Conservation (phyloP, 208 protist genomes). For the Crithidia sp. region DNA sequence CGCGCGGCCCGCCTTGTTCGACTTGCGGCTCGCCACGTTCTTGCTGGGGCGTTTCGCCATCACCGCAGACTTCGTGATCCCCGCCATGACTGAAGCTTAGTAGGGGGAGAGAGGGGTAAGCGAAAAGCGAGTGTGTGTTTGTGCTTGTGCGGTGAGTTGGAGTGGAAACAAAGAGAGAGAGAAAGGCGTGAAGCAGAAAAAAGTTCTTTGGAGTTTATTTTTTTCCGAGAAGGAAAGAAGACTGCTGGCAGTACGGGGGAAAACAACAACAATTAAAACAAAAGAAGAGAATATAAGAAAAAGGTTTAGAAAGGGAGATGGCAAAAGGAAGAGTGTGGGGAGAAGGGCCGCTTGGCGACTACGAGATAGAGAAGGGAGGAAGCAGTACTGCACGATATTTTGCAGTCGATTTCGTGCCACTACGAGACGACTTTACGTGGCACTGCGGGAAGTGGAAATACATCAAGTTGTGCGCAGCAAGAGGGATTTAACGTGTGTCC, state of each 20-base stretch:
- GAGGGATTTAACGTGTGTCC: too few relatives aligned
- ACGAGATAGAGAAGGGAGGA: too few relatives aligned
- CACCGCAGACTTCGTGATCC: slow-evolving; percentile 54
- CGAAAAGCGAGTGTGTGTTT: not conserved
- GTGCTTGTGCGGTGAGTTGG: slow-evolving; percentile 1
- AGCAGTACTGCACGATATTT: too few relatives aligned
- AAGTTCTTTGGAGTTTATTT: not conserved
- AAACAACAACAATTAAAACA: not conserved
- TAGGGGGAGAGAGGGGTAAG: not conserved
- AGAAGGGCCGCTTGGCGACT: too few relatives aligned
- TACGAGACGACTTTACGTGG: too few relatives aligned
- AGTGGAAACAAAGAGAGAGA: slow-evolving; percentile 12
- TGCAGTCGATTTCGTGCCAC: too few relatives aligned
- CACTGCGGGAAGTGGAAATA: too few relatives aligned
- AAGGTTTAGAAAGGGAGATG: too few relatives aligned
- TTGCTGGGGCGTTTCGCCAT: slow-evolving; percentile 77
- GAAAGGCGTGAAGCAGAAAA: not conserved
- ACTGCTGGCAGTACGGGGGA: too few relatives aligned
- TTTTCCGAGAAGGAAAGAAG: too few relatives aligned
- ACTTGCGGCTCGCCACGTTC: slow-evolving; percentile 74
- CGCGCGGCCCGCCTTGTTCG: slow-evolving; percentile 72
- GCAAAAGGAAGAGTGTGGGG: too few relatives aligned
- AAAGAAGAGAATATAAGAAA: not conserved
- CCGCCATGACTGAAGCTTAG: slow-evolving; percentile 38
- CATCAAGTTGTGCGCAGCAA: too few relatives aligned